A percentile compares a stretch with the other conserved stretches of the same genome.
Evolutionary conservation across 371 early-diverging fungal genomes (phyloP).

Genomic region (Mortierella sp.): DNA sequence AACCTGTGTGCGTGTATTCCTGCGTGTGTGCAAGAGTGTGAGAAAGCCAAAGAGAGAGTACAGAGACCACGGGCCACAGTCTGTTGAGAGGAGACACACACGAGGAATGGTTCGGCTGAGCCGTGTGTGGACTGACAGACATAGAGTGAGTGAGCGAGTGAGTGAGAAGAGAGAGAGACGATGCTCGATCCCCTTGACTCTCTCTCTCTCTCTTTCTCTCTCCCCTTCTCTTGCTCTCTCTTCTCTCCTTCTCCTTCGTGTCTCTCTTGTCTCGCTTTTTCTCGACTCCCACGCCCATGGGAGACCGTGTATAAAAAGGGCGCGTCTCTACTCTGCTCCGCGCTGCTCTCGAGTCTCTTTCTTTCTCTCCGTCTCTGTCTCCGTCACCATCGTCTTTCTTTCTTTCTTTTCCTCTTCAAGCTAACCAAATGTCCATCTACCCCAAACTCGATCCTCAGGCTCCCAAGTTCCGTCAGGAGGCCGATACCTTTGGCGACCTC

Average conservation of each 20-base stretch:
- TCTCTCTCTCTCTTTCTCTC: conserved; percentile 14
- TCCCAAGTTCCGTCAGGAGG: conserved; percentile 81
- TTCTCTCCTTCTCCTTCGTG: neutral
- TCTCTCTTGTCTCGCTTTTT: neutral
- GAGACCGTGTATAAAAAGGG: neutral
- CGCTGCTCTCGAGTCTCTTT: too few relatives aligned
- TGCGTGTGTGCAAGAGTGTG: too few relatives aligned
- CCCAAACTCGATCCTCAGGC: conserved; percentile 25
- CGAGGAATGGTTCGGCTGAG: too few relatives aligned
- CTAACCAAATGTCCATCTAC: conserved; percentile 4
- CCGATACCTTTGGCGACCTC: conserved; percentile 94
- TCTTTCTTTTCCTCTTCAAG: neutral
- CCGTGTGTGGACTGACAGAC: too few relatives aligned
- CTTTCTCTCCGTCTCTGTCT: neutral
- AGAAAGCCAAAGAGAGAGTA: too few relatives aligned
- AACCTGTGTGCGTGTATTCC: too few relatives aligned
- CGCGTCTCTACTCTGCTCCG: neutral
- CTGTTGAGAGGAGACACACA: too few relatives aligned
- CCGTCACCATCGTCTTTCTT: neutral
- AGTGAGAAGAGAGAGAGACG: too few relatives aligned
- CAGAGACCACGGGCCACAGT: too few relatives aligned
- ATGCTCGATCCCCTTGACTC: neutral
- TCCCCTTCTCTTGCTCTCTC: conserved; percentile 12
- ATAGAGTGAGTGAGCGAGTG: too few relatives aligned
- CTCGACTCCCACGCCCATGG: neutral